Percentiles rank a stretch among this genome's conserved stretches.
phyloP scores from a whole-genome alignment of 2,329 filamentous ascomycete genomes.

The Colletotrichum brevisporum region DNA sequence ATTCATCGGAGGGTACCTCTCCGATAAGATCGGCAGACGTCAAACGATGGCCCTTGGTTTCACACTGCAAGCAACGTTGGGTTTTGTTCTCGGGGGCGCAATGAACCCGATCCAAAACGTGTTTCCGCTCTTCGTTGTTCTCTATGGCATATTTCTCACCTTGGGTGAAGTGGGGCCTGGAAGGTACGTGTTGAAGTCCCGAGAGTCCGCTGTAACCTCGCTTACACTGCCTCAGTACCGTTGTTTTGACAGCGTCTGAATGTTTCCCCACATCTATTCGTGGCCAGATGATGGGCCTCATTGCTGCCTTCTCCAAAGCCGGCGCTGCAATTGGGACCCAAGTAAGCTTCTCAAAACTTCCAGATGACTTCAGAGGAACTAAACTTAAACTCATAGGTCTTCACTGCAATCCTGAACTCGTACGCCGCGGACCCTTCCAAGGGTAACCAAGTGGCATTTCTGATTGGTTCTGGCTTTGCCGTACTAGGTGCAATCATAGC shows the following conservation, averaged over 20 bases:
- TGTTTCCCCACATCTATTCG: slow-evolving; percentile 65
- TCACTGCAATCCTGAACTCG: slow-evolving; percentile 63
- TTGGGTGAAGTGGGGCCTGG: slow-evolving; percentile 66
- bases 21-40: slow-evolving; percentile 63
- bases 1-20: slow-evolving; percentile 62
- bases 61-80: slow-evolving; percentile 58
- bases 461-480: slow-evolving; percentile 65
- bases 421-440: slow-evolving; percentile 55
- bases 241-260: slow-evolving; percentile 58
- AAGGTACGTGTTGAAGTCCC: slow-evolving; percentile 46
- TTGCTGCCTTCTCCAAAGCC: slow-evolving; percentile 62
- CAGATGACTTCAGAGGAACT: not conserved
- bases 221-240: slow-evolving; percentile 46
- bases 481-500: slow-evolving; percentile 59
- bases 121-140: slow-evolving; percentile 64
- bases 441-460: slow-evolving; percentile 64
- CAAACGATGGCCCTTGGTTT: slow-evolving; percentile 67
- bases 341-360: slow-evolving; percentile 5
- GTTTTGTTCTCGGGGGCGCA: slow-evolving; percentile 65
- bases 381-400: slow-evolving; percentile 48
- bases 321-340: slow-evolving; percentile 65
- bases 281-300: slow-evolving; percentile 64
- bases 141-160: slow-evolving; percentile 65
- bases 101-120: slow-evolving; percentile 59
- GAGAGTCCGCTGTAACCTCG: not conserved